Evolutionary conservation across 257 asterid species (phyloP), one percentile per base, ranked within the genome.

Genomic region (Knoxia roxburghii): DNA sequence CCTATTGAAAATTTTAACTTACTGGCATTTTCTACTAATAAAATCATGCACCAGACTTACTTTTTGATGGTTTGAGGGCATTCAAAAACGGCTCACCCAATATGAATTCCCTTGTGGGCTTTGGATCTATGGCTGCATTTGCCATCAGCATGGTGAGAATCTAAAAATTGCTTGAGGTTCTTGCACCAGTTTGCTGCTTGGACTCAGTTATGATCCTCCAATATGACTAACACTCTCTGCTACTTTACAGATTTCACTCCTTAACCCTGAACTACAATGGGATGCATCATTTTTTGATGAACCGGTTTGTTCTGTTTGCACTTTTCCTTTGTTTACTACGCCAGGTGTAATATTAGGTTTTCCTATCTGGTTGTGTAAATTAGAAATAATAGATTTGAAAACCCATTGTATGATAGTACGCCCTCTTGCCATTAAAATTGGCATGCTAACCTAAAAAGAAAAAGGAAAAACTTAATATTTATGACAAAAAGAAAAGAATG

Each of bases 71-170:
- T 48, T 63, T 90, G 50, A 78, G 72, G 76, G 96, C 98, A 68
- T 82, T 93, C 67, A 68, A 79, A 66, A 93, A 93, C 82, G 94
- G 96, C 55, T 90, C 95, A 9, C 98, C 98, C 50, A 93, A 93
- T 82, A 93, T 88, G 96, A 93, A 93, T 84, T 93, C 98, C 33
- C 98, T 93, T 55, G 97, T 93, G 60, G 97, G 97, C 73, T 90
- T 93, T 79, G 98, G 98, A 71, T 84, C 97, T n/a, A 71, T 93
- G 66, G 98, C 96, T 77, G 96, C 96, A 71, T 93, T 92, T 85
- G 89, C 86, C 75, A 89, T 93, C 67, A 90, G 98, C 84, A 77
- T 86, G 81, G 98, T 93, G 78, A 82, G 93, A 72, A 72, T 75
- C 41, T 67, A n/a, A 41, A 67, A 56, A 55, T 56, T 49, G 49